These are phyloP conservation scores for Eleusine indica DNA, from an alignment of 176 grass and related monocot genomes.

Conservation along the genomic window DNA sequence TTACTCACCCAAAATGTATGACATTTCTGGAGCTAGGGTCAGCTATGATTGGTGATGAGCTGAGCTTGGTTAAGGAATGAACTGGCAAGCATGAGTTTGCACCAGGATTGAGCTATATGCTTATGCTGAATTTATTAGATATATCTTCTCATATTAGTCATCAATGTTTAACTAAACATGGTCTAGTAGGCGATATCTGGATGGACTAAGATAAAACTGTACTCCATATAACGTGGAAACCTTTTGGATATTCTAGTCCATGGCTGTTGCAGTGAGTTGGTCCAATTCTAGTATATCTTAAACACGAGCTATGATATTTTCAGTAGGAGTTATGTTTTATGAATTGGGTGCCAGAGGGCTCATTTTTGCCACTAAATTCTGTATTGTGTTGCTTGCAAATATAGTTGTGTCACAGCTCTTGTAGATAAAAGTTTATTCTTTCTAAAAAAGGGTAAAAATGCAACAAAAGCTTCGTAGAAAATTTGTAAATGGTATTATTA, in stretches of 20 bases:
- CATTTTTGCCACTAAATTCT: neutral
- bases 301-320: neutral
- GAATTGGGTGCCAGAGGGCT: neutral
- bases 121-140: neutral
- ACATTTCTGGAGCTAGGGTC: neutral
- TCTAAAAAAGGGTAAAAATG: neutral
- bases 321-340: neutral
- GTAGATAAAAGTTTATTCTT: neutral
- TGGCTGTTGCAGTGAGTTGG: neutral
- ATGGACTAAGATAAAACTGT: no score
- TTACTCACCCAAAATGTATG: no score
- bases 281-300: slow-evolving; percentile 1
- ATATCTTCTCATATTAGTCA: neutral
- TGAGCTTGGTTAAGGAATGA: neutral
- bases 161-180: neutral
- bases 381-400: neutral
- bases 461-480: neutral
- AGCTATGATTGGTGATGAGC: neutral
- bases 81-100: neutral
- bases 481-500: slow-evolving; percentile 1
- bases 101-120: neutral
- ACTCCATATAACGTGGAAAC: no score
- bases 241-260: neutral
- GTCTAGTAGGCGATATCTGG: no score
- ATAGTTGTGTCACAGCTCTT: neutral